Evolutionary conservation across 176 grass and related monocot species (phyloP).

Genomic region (Juncus effusus): DNA sequence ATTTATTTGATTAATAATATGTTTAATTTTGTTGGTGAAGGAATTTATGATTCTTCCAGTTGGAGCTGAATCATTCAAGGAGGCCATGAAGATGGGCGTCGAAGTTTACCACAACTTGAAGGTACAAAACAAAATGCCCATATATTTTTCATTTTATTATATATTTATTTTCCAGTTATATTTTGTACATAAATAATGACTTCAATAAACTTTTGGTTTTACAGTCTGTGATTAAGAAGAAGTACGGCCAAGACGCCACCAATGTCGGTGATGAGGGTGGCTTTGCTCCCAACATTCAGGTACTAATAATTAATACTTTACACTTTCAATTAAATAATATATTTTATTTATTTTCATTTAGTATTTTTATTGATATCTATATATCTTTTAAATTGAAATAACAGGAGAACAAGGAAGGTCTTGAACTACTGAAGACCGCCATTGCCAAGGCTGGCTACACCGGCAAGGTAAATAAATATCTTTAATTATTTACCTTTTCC

Average conservation of each 20-base stretch:
- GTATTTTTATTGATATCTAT: background rate
- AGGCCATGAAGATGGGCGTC: slow-evolving; percentile 97
- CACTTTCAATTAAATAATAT: background rate
- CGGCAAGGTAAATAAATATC: slow-evolving; percentile 43
- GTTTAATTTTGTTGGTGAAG: slow-evolving; percentile 28
- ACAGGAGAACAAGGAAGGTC: slow-evolving; percentile 97
- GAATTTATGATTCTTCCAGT: slow-evolving; percentile 98
- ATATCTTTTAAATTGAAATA: slow-evolving; percentile 1
- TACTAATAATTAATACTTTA: slow-evolving; percentile 20
- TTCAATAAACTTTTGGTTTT: slow-evolving; percentile 6
- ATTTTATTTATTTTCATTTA: background rate
- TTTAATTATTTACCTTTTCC: background rate
- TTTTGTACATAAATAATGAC: background rate
- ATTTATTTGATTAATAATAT: slow-evolving; percentile 21
- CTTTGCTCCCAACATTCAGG: slow-evolving; percentile 98
- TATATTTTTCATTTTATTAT: no score
- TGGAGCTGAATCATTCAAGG: slow-evolving; percentile 84
- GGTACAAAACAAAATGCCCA: slow-evolving; percentile 26
- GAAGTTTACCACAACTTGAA: slow-evolving; percentile 95
- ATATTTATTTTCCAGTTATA: no score
- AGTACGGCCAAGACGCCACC: slow-evolving; percentile 94
- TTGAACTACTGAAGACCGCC: slow-evolving; percentile 84
- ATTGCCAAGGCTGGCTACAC: slow-evolving; percentile 96
- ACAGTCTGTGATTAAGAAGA: slow-evolving; percentile 88
- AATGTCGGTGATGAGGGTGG: slow-evolving; percentile 98